Conservation (phyloP, 176 grass and related monocot species). For the Oryza officinalis region DNA sequence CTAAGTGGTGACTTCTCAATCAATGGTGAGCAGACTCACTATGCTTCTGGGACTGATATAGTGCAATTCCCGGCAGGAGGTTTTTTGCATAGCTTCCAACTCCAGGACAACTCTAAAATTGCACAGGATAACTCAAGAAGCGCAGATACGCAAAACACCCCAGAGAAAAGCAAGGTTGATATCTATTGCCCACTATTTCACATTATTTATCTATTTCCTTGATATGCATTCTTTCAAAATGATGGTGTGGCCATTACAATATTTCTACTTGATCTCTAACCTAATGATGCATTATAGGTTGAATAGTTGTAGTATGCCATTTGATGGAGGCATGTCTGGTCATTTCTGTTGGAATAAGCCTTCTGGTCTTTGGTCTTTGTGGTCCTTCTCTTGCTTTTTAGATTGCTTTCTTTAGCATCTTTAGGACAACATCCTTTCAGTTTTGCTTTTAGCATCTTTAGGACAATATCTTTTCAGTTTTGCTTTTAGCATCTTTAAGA, state of each 20-base stretch:
- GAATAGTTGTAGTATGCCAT: neutral
- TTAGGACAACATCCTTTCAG: too few relatives aligned
- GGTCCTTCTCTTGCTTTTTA: too few relatives aligned
- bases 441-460: too few relatives aligned
- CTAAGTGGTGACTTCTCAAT: slow-evolving; percentile 91
- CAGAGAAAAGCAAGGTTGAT: slow-evolving; percentile 59
- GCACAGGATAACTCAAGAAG: slow-evolving; percentile 48
- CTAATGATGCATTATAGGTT: neutral
- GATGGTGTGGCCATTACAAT: neutral
- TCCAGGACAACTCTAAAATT: slow-evolving; percentile 70
- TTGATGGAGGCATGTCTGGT: neutral
- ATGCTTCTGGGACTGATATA: slow-evolving; percentile 98
- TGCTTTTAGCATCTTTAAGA: too few relatives aligned
- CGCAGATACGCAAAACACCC: slow-evolving; percentile 50
- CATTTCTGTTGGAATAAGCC: too few relatives aligned
- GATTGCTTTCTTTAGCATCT: too few relatives aligned
- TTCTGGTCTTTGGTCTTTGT: too few relatives aligned
- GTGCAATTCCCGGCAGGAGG: slow-evolving; percentile 79
- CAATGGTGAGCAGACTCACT: slow-evolving; percentile 93
- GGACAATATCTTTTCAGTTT: too few relatives aligned
- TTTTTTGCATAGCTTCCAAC: slow-evolving; percentile 89
- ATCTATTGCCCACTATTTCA: neutral
- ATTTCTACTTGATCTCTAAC: neutral
- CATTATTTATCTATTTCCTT: neutral
- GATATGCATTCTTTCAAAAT: neutral